Evolutionary conservation across 176 grass and related monocot genomes (phyloP).

Genomic region (Pontederia crassipes): DNA sequence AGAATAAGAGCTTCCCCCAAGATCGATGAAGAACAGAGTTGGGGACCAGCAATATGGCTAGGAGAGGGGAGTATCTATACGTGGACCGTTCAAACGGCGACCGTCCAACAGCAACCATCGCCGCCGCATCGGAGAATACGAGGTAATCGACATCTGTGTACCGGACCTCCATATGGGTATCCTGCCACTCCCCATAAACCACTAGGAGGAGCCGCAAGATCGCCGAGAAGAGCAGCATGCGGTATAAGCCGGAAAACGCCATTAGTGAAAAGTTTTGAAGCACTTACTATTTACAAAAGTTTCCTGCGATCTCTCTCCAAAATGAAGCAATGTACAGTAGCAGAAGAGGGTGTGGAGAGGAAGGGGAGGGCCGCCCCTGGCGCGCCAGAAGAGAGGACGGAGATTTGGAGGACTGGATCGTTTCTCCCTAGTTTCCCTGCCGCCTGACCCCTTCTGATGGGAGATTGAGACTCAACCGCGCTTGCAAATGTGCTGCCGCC

Average conservation of each 20-base stretch:
- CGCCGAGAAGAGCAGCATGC: slow-evolving; percentile 49
- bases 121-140: slow-evolving; percentile 84
- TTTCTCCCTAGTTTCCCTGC: too few species aligned
- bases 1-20: slow-evolving; percentile 89
- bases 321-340: too few species aligned
- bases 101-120: slow-evolving; percentile 45
- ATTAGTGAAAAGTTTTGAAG: background rate
- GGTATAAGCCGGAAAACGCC: slow-evolving; percentile 15
- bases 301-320: too few species aligned
- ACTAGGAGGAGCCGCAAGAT: slow-evolving; percentile 42
- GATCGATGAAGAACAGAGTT: slow-evolving; percentile 57
- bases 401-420: too few species aligned
- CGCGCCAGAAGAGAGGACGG: too few species aligned
- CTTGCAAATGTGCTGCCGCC: too few species aligned
- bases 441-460: too few species aligned
- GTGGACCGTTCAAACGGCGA: slow-evolving; percentile 89
- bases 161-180: slow-evolving; percentile 75
- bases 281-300: too few species aligned
- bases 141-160: slow-evolving; percentile 94
- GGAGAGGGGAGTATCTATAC: slow-evolving; percentile 83
- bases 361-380: too few species aligned
- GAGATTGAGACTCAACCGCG: too few species aligned
- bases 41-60: slow-evolving; percentile 68
- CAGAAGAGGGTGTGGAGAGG: too few species aligned
- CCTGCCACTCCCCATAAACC: slow-evolving; percentile 75